Evolutionary conservation across 2,329 filamentous ascomycete species (phyloP), one percentile per base, ranked within the genome.

Genomic region (Epichloe gansuensis): DNA sequence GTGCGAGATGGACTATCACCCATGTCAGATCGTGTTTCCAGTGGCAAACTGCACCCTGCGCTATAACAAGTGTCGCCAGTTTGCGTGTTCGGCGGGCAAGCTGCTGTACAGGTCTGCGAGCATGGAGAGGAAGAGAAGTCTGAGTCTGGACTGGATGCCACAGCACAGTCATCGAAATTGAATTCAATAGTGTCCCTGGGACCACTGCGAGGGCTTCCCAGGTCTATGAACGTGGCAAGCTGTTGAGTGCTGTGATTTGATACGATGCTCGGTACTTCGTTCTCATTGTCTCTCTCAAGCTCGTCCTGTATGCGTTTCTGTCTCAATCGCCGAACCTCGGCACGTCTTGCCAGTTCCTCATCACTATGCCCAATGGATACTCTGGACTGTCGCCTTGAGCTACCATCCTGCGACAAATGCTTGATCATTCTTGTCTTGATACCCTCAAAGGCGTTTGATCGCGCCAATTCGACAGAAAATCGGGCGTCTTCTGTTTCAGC

Each of bases 231-330:
- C 12, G 63, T 56, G 17, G 59, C 62, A 23, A 58, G 52, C 27
- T 58, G 56, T 43, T 51, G 58, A 44, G 57, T 60, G n/a, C 57
- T 63, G 21, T 58, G 56, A 13, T 55, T 57, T 11, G 65, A 63
- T 12, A 54, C 58, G 5, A 60, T 59, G 41, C 60, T 66, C 1
- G 57, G 53, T 17, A 66, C 63, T 17, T 70, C 67, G 46, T 68
- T 66, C 9, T 63, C 60, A 38, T 69, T 64, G 39, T 78, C 76
- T 40, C 64, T 72, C 45, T 74, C 70, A 3, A 82, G 66, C 57
- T 81, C 78, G 43, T 79, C 72, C 55, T 76, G 75, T n/a, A 81
- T 81, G 55, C 77, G 71, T 57, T 73, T 74, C 47, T 75, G 73
- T 62, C 77, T 74, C 8, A 81, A 65, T 21, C 77, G 71, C 57